Conservation (phyloP, 2,329 filamentous ascomycete genomes). For the Chaetomium sp. region DNA sequence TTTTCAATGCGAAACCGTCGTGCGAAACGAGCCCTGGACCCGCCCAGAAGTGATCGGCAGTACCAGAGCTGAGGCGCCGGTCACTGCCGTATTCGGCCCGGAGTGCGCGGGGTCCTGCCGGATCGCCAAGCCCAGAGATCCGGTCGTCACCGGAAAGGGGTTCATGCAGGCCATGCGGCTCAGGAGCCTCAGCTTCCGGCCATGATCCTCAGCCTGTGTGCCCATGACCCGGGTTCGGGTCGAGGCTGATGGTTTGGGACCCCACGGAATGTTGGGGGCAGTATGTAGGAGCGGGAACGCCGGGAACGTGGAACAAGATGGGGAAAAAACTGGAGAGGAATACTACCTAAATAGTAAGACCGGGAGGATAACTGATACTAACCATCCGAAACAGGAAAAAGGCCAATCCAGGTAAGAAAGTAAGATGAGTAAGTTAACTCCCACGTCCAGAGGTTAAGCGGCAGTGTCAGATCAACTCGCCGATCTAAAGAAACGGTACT, state of each 20-base stretch:
- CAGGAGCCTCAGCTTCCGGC: not conserved
- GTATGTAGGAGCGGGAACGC: not conserved
- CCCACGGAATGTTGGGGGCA: not conserved
- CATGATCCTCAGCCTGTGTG: not conserved
- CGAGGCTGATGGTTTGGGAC: not conserved
- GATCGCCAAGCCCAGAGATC: constrained; percentile 13
- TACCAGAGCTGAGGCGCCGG: constrained; percentile 2
- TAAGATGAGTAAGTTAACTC: too few relatives aligned
- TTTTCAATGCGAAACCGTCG: constrained; percentile 13
- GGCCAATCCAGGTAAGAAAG: too few relatives aligned
- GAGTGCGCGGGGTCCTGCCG: constrained; percentile 6
- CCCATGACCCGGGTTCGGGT: not conserved
- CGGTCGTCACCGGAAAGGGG: not conserved
- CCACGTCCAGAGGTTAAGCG: too few relatives aligned
- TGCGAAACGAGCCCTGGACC: constrained; percentile 8
- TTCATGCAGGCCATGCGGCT: not conserved
- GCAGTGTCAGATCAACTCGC: too few relatives aligned
- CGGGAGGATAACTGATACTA: not conserved
- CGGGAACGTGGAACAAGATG: not conserved
- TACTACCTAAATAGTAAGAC: too few relatives aligned
- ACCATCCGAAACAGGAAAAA: not conserved
- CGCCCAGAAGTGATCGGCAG: constrained; percentile 10
- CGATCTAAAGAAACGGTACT: too few relatives aligned
- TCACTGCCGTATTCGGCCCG: constrained; percentile 23
- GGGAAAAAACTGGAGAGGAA: not conserved